Base-by-base conservation (phyloP, 345 rosid genomes). In the Euphorbia lathyris region DNA sequence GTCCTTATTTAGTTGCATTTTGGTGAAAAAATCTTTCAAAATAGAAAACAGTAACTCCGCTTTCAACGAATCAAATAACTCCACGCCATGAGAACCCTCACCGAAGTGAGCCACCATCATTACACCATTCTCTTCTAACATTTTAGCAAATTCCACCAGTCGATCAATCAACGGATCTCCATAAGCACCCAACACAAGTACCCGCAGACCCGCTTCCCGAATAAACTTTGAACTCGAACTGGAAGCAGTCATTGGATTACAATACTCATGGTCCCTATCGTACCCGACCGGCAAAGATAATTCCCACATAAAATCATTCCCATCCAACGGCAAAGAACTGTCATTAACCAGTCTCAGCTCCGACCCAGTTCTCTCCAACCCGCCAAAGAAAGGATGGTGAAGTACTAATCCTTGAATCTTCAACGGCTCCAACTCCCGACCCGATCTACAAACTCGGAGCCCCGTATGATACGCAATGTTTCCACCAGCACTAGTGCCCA, bases 371-470 rank as follows among this genome's bases (percentile, higher is more conserved):
- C 92, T 64, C 34, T 81, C 69, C 34, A 7, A 55, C 20, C 91
- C 92, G 9, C 95, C 87, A 52, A 91, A 87, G 79, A 78, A 86
- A 0, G 90, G 80, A 20, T 85, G 88, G 65, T 82, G 86, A 66
- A 87, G 52, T 30, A 88, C 72, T 79, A 86, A 36, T 65, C 97
- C 94, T 23, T 69, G 76, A 85, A 91, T 82, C 70, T 63, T 79
- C 61, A 91, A 62, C 17, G 92, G 85, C 1, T 38, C 43, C 5
- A 88, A 63, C 13, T 77, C 67, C 0, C 42, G 52, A n/a, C n/a
- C 76, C n/a, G 17, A 9, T 17, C 20, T 64, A 0, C 66, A 67
- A 4, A 70, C 83, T 25, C 85, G 79, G 2, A 84, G 27, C 32
- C 77, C 92, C 7, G 79, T 83, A 55, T 74, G 76, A 77, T 80